Percentiles rank a stretch among this genome's conserved stretches.
Conservation (phyloP, 371 early-diverging fungal genomes). For the Basidiobolus meristosporus region DNA sequence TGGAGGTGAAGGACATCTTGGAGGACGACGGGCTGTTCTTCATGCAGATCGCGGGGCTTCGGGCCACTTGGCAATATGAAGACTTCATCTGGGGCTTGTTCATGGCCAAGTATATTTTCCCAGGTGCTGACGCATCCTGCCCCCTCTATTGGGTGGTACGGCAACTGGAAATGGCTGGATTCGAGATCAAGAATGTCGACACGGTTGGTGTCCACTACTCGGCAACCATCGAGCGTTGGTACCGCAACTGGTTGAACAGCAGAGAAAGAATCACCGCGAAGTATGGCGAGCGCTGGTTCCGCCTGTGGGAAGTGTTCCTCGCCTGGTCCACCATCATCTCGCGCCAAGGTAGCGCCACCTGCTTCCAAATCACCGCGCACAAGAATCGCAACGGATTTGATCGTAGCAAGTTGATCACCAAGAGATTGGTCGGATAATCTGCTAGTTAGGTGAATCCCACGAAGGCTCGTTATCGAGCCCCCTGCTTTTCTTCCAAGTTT, state of each 20-base stretch:
- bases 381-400: constrained; percentile 97
- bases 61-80: constrained; percentile 75
- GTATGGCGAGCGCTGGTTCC: constrained; percentile 76
- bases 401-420: too few relatives aligned
- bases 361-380: constrained; percentile 87
- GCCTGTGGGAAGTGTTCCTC: constrained; percentile 87
- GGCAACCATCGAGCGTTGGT: constrained; percentile 87
- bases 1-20: constrained; percentile 80
- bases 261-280: constrained; percentile 55
- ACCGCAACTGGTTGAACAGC: constrained; percentile 91
- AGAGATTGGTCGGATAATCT: too few relatives aligned
- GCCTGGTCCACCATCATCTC: constrained; percentile 88
- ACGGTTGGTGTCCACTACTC: constrained; percentile 96
- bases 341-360: constrained; percentile 88
- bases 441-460: too few relatives aligned
- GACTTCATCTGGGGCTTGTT: constrained; percentile 86
- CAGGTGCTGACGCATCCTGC: constrained; percentile 92
- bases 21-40: constrained; percentile 95
- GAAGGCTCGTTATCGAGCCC: too few relatives aligned
- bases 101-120: constrained; percentile 96
- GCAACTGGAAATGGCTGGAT: constrained; percentile 83
- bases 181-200: constrained; percentile 71
- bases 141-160: constrained; percentile 85
- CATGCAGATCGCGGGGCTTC: constrained; percentile 91
- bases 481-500: too few relatives aligned